These are phyloP conservation scores for Penicillium sp. DNA, from an alignment of 2,329 filamentous ascomycete genomes.

Conservation along the genomic window DNA sequence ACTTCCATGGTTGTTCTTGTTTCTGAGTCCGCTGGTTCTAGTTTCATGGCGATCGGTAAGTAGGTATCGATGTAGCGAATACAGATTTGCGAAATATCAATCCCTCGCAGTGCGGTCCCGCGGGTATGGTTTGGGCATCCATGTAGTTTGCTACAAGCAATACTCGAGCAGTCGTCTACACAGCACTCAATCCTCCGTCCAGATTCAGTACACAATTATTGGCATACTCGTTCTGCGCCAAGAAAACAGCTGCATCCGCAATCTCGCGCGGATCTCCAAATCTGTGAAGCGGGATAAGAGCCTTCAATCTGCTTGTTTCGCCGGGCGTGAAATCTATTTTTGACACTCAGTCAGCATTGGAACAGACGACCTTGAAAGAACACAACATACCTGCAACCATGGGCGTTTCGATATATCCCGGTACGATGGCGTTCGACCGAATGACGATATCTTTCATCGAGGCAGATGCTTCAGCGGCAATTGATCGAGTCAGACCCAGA, in stretches of 20 bases:
- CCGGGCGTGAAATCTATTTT: conserved; percentile 44
- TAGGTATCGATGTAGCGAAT: too few relatives aligned
- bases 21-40: too few relatives aligned
- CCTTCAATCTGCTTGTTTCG: conserved; percentile 32
- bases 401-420: conserved; percentile 78
- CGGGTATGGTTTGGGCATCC: too few relatives aligned
- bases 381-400: conserved; percentile 68
- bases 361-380: background rate
- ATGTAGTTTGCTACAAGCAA: too few relatives aligned
- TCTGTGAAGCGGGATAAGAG: conserved; percentile 64
- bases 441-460: conserved; percentile 65
- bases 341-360: conserved; percentile 1
- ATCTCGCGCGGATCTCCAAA: conserved; percentile 71
- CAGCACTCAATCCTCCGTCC: conserved; percentile 77
- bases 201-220: conserved; percentile 86
- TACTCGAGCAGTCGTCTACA: conserved; percentile 34
- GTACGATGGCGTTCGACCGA: conserved; percentile 77
- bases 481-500: conserved; percentile 56
- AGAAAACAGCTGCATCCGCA: conserved; percentile 78
- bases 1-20: too few relatives aligned
- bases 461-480: conserved; percentile 35
- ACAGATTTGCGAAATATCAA: too few relatives aligned
- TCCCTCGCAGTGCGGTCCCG: too few relatives aligned
- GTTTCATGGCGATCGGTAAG: too few relatives aligned
- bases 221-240: conserved; percentile 76